Conservation (phyloP, 2,329 filamentous ascomycete genomes). For the Nothophoma quercina region DNA sequence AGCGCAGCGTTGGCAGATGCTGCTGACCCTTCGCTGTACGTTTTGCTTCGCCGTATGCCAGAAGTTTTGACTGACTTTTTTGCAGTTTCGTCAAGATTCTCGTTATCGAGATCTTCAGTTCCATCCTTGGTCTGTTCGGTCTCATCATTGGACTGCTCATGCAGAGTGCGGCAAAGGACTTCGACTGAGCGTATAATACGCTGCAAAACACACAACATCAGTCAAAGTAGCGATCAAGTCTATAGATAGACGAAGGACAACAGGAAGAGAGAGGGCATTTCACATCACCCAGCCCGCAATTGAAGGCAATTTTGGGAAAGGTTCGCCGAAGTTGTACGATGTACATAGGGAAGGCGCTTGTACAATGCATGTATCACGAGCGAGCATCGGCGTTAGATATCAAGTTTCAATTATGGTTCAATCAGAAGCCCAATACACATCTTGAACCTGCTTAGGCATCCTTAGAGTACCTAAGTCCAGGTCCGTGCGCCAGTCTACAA, state of each 20-base stretch:
- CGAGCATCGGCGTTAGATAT: constrained; percentile 38
- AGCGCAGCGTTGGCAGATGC: constrained; percentile 96
- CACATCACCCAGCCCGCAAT: constrained; percentile 19
- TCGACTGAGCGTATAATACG: constrained; percentile 52
- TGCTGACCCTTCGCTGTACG: constrained; percentile 86
- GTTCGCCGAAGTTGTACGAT: constrained; percentile 31
- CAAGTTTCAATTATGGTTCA: constrained; percentile 20
- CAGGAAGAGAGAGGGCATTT: constrained; percentile 8
- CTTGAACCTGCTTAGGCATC: constrained; percentile 3
- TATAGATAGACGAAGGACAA: neutral
- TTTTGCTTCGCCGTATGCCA: constrained; percentile 22
- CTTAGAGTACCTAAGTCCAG: constrained; percentile 8
- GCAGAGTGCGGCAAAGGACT: constrained; percentile 81
- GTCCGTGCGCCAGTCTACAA: constrained; percentile 29
- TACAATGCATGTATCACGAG: constrained; percentile 51
- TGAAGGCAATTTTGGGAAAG: constrained; percentile 3
- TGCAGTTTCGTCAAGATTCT: constrained; percentile 95
- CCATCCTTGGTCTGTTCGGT: constrained; percentile 93
- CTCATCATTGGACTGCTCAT: constrained; percentile 93
- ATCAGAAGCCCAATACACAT: neutral
- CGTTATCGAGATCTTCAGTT: constrained; percentile 99
- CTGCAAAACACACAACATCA: neutral
- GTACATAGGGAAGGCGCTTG: constrained; percentile 43
- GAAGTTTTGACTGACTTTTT: constrained; percentile 6
- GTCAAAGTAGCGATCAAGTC: neutral